Base-by-base conservation (phyloP, 2,329 filamentous ascomycete species). In the Neofusicoccum umdonicola region DNA sequence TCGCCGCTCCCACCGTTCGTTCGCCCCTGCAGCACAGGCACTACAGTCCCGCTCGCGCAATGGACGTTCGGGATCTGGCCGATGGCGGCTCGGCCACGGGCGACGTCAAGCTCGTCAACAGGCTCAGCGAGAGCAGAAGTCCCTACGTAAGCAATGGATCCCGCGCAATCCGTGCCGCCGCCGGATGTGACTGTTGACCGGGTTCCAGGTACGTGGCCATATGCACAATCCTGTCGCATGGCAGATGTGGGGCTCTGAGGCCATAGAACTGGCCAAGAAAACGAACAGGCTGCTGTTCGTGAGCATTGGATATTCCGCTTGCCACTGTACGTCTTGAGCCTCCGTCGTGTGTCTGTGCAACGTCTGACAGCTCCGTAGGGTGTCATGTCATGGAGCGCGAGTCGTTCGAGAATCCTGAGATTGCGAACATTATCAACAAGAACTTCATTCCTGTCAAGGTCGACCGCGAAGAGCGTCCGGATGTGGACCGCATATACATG, bases 401-500 rank as follows among this genome's bases (percentile, higher is more conserved):
- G 78, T 94, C 91, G 19, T 98, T 99, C 77, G 89, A 89, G 75
- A 91, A 96, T 69, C 82, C 86, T 1, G 88, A 92, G 67, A 89
- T 97, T 66, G 93, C 95, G 15, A 80, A 86, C 27, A 83, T 97
- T 65, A 84, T 99, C 41, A 99, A 98, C 80, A 83, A 89, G 66
- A 86, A 87, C 65, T 99, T 98, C 76, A 87, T 99, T 50, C 94
- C 95, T 3, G 88, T 98, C 75, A 90, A 97, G 71, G 87, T 98
- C 72, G 95, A 99, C 77, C 88, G 93, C 66, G 95, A 99, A 78
- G 92, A 97, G 78, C 88, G 94, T 31, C 94, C 94, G 8, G 93
- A 98, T 74, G 88, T 98, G 68, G 95, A 99, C 74, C 88, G 91
- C 67, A 93, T 98, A 68, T 98, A 98, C 77, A 97, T 97, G 92